Percentiles rank a stretch among this genome's conserved stretches.
Conservation (phyloP, 371 early-diverging fungal species). For the Cokeromyces recurvatus region DNA sequence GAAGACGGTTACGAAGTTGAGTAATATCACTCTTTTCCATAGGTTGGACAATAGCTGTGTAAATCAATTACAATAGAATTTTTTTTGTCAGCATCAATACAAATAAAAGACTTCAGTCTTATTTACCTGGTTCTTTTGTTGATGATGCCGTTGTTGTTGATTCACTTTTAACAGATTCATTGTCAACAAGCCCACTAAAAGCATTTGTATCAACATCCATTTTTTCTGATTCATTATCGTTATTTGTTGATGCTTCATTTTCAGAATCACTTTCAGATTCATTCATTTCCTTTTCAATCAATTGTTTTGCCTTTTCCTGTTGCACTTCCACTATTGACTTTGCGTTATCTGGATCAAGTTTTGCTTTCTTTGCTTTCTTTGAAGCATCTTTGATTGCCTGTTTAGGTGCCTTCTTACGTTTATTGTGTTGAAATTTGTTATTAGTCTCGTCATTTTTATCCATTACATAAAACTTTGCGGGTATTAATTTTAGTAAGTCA, state of each 20-base stretch:
- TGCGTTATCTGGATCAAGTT: slow-evolving; percentile 33
- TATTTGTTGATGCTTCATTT: slow-evolving; percentile 27
- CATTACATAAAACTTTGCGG: slow-evolving; percentile 68
- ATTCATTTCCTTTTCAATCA: slow-evolving; percentile 23
- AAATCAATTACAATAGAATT: neutral
- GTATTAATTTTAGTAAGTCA: slow-evolving; percentile 65
- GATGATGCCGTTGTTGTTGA: slow-evolving; percentile 22
- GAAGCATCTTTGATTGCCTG: slow-evolving; percentile 72
- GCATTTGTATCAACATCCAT: slow-evolving; percentile 27
- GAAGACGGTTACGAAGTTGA: slow-evolving; percentile 67
- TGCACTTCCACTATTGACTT: slow-evolving; percentile 22
- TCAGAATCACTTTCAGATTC: slow-evolving; percentile 22
- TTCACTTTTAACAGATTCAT: slow-evolving; percentile 26
- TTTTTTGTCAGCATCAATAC: neutral
- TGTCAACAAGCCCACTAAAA: slow-evolving; percentile 26
- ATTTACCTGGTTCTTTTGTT: slow-evolving; percentile 24
- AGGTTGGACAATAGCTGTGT: slow-evolving; percentile 22
- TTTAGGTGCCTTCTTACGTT: slow-evolving; percentile 72
- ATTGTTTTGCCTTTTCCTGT: slow-evolving; percentile 21
- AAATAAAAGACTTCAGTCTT: too few relatives aligned
- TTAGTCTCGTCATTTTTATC: slow-evolving; percentile 50
- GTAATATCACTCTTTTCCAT: slow-evolving; percentile 49
- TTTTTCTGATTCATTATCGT: slow-evolving; percentile 26
- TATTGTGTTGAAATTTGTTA: slow-evolving; percentile 61
- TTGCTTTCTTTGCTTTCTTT: slow-evolving; percentile 74